Percentiles rank a stretch among this genome's conserved stretches.
phyloP scores from a whole-genome alignment of 106 monocot species.

The Alisma plantagoaquatica region DNA sequence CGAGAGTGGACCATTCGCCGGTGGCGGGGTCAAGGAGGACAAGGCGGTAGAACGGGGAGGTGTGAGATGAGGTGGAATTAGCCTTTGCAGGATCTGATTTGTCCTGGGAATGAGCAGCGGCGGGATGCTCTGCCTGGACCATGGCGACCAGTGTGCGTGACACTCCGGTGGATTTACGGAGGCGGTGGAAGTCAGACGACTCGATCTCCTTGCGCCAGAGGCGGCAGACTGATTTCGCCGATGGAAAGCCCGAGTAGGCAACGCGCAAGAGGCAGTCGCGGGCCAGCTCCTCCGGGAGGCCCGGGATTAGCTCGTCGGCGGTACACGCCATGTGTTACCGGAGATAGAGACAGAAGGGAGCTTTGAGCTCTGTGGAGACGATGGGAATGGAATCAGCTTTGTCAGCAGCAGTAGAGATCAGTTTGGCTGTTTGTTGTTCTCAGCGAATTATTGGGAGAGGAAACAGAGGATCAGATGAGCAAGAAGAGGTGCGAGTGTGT shows the following conservation, averaged over 20 bases:
- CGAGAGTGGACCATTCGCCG: slow-evolving; percentile 8
- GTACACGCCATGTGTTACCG: too few species aligned
- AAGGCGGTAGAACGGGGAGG: slow-evolving; percentile 11
- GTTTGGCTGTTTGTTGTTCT: too few species aligned
- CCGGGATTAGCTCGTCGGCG: slow-evolving; percentile 72
- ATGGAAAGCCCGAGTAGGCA: slow-evolving; percentile 20
- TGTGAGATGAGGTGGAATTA: slow-evolving; percentile 22
- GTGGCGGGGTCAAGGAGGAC: slow-evolving; percentile 15
- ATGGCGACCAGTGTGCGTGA: slow-evolving; percentile 16
- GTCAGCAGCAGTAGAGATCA: too few species aligned
- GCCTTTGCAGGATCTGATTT: slow-evolving; percentile 17
- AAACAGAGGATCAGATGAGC: too few species aligned
- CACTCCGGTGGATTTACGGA: slow-evolving; percentile 17
- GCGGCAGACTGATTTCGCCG: slow-evolving; percentile 30
- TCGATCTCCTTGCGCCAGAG: slow-evolving; percentile 35
- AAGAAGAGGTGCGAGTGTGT: too few species aligned
- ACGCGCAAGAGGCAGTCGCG: slow-evolving; percentile 58
- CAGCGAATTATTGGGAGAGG: too few species aligned
- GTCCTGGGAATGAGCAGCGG: slow-evolving; percentile 2
- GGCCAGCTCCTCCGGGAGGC: slow-evolving; percentile 55
- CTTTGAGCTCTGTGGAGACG: too few species aligned
- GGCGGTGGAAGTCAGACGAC: slow-evolving; percentile 31
- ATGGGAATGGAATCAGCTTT: too few species aligned
- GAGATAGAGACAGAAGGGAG: not conserved
- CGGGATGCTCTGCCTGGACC: slow-evolving; percentile 21